Evolutionary conservation across 768 basidiomycete species (phyloP), one percentile per base, ranked within the genome.

Genomic region (Pleurotus djamor): DNA sequence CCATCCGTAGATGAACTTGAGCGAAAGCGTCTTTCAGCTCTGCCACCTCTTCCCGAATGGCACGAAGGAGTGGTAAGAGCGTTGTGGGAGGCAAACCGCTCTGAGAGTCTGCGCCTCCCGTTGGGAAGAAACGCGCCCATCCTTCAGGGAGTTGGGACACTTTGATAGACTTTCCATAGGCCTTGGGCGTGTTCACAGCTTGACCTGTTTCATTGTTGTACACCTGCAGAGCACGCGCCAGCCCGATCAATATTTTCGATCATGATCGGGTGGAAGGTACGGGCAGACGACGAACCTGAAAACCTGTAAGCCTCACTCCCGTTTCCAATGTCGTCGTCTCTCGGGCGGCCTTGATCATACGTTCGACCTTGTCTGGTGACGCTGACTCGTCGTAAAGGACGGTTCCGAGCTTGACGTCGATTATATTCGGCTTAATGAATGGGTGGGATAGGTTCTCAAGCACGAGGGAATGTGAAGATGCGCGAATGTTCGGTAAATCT

Each of bases 391-490:
- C 94, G 62, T 91, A 92, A n/a, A 98, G 80, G 1, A 89, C 78
- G 0, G 90, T 96, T 1, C 97, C 97, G 13, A 98, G 88, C 72
- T 98, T 99, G 69, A 94, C 80, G 69, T 99, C 96, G 33, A 98
- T 77, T 59, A 97, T 83, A 64, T 91, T 94, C 5, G 96, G 96
- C 68, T 86, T 89, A 37, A 73, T 65, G 76, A 95, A 98, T 1
- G 79, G 68, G 63, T 88, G 72, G 2, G 89, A 73, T 10, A 95
- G 74, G 70, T 99, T 98, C 74, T 96, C 89, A 3, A 99, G 73
- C 34, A 96, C 92, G 56, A 96, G 75, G 60, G 84, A 87, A 78
- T 95, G 86, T 78, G 63, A 55, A 64, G 55, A 63, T 59, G 54
- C 49, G 36, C 21, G 3, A 28, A 1, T 28, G 21, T 28, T 34